Evolutionary conservation across 305 asterid genomes (phyloP).

Genomic region (Withania somnifera): DNA sequence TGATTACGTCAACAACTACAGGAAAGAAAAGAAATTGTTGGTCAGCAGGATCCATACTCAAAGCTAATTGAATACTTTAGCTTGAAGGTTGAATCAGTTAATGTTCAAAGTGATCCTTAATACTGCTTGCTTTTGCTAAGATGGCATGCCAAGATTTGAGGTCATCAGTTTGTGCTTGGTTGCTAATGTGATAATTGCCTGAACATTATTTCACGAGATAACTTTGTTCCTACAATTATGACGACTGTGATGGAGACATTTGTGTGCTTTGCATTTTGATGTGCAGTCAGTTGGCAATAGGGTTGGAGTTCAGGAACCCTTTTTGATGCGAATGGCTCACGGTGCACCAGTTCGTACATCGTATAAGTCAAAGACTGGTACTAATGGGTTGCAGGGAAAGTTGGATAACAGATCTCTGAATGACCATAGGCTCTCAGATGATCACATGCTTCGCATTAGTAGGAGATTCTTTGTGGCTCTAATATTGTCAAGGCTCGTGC

Average conservation of each 20-base stretch:
- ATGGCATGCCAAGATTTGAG: not conserved
- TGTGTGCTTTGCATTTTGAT: constrained; percentile 15
- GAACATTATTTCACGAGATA: not conserved
- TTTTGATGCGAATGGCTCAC: constrained; percentile 98
- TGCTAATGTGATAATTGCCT: not conserved
- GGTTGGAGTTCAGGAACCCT: constrained; percentile 93
- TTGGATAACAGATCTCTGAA: constrained; percentile 31
- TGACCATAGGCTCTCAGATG: constrained; percentile 53
- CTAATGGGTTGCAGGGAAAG: constrained; percentile 47
- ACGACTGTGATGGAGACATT: not conserved
- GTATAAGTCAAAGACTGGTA: constrained; percentile 36
- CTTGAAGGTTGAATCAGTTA: not conserved
- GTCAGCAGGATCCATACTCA: not conserved
- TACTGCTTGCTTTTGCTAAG: not conserved
- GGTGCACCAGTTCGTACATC: constrained; percentile 64
- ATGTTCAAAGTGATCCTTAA: not conserved
- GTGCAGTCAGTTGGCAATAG: constrained; percentile 96
- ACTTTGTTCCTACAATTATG: not conserved
- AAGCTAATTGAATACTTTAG: not conserved
- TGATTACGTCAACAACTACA: not conserved
- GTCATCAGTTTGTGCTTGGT: not conserved
- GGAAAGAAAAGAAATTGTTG: not conserved
- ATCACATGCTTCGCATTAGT: constrained; percentile 80
- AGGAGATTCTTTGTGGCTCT: constrained; percentile 89
- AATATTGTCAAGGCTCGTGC: constrained; percentile 87